A percentile compares a stretch with the other conserved stretches of the same genome.
These are phyloP conservation scores for Straminergon stramineum DNA, from an alignment of 225 moss, liverwort and hornwort genomes.

Conservation along the genomic window DNA sequence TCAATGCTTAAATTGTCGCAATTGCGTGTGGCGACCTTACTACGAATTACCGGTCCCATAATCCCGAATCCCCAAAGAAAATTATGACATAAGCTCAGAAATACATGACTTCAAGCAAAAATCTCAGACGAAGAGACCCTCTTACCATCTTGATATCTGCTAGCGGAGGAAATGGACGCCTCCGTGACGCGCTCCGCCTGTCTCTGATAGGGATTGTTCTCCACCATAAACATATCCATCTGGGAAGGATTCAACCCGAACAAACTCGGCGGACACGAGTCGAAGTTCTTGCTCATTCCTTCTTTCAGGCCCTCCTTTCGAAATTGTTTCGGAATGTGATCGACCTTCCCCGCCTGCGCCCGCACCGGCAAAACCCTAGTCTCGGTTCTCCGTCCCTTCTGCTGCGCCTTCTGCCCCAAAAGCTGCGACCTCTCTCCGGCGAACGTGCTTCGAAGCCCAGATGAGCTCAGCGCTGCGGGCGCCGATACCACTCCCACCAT, in stretches of 20 bases:
- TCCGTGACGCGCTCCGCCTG: conserved; percentile 78
- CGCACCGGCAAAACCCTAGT: conserved; percentile 34
- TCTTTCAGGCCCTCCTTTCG: conserved; percentile 68
- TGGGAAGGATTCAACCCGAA: conserved; percentile 83
- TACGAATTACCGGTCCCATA: too few species aligned
- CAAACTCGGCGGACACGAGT: conserved; percentile 65
- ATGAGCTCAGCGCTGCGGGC: conserved; percentile 5
- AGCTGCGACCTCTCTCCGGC: conserved; percentile 21
- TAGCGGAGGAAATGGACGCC: conserved; percentile 81
- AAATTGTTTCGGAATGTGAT: conserved; percentile 82
- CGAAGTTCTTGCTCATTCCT: conserved; percentile 68
- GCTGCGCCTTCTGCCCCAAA: conserved; percentile 14
- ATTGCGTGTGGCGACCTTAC: neutral
- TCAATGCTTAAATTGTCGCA: neutral
- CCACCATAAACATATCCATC: conserved; percentile 98
- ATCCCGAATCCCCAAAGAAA: neutral
- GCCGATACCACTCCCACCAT: conserved; percentile 31
- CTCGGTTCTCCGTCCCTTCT: neutral
- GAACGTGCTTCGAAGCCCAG: conserved; percentile 22
- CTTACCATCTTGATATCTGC: conserved; percentile 72
- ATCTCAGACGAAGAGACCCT: neutral
- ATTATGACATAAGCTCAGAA: neutral
- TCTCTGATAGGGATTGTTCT: conserved; percentile 84
- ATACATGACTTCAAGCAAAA: neutral
- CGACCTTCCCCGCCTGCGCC: conserved; percentile 42